A percentile compares a stretch with the other conserved stretches of the same genome.
phyloP scores from a whole-genome alignment of 345 rosid species.

The Odontarrhena argentea region DNA sequence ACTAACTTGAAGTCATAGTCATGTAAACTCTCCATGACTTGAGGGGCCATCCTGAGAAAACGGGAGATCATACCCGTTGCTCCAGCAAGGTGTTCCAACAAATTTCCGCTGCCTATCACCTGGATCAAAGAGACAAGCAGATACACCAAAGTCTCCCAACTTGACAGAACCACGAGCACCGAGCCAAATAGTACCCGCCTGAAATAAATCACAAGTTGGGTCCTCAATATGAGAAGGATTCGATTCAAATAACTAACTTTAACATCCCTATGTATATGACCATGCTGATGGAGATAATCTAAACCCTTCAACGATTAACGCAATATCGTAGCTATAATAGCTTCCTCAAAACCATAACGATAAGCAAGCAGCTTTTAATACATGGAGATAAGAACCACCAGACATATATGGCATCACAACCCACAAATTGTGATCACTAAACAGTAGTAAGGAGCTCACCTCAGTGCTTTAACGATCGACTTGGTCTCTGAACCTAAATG shows the following conservation, averaged over 20 bases:
- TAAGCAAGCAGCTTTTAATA: conserved; percentile 77
- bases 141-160: conserved; percentile 96
- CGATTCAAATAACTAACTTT: conserved; percentile 56
- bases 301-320: conserved; percentile 88
- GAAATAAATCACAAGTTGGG: not conserved
- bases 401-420: conserved; percentile 98
- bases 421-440: conserved; percentile 89
- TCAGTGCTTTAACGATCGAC: no score
- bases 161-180: conserved; percentile 81
- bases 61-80: conserved; percentile 8
- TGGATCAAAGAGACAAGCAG: conserved; percentile 96
- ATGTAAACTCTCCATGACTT: conserved; percentile 97
- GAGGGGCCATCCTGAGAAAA: conserved; percentile 96
- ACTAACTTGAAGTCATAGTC: conserved; percentile 97
- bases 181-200: conserved; percentile 95
- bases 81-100: conserved; percentile 99
- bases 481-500: no score
- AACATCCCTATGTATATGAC: conserved; percentile 96
- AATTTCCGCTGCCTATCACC: conserved; percentile 96
- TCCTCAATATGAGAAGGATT: no score
- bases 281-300: conserved; percentile 98
- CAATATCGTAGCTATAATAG: conserved; percentile 78
- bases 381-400: conserved; percentile 98
- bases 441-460: no score
- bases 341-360: conserved; percentile 96